Evolutionary conservation across 2,329 filamentous ascomycete species (phyloP).

Genomic region (Colletotrichum ledebouriae): DNA sequence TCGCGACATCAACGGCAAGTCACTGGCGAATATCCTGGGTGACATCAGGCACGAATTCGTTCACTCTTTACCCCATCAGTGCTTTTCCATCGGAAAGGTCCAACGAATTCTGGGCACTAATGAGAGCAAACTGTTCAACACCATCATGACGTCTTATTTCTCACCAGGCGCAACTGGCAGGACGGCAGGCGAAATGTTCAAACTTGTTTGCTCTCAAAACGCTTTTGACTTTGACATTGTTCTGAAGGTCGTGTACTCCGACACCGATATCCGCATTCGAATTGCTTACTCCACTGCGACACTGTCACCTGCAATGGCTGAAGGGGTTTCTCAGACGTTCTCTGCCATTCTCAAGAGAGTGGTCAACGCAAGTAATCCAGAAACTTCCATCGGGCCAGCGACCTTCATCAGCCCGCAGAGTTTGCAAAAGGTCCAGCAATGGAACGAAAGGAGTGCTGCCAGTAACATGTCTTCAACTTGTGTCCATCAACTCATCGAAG

Average conservation of each 20-base stretch:
- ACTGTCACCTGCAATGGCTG: constrained; percentile 17
- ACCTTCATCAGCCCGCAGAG: neutral
- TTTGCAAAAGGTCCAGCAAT: neutral
- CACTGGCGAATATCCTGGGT: constrained; percentile 13
- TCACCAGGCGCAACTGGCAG: neutral
- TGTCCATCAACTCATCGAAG: constrained; percentile 45
- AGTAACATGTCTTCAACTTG: neutral
- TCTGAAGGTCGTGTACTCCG: constrained; percentile 25
- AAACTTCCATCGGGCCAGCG: neutral
- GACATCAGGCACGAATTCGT: constrained; percentile 31
- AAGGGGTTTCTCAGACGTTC: constrained; percentile 20
- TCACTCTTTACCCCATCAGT: constrained; percentile 31
- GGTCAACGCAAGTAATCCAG: neutral
- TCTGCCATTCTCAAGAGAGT: constrained; percentile 15
- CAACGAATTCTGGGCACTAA: constrained; percentile 26
- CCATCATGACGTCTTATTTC: constrained; percentile 35
- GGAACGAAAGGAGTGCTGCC: neutral
- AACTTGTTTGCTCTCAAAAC: constrained; percentile 14
- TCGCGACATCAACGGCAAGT: neutral
- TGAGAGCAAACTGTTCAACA: constrained; percentile 40
- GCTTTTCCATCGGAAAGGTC: constrained; percentile 36
- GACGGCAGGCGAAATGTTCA: constrained; percentile 9
- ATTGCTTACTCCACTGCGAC: constrained; percentile 14
- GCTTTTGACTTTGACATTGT: constrained; percentile 35
- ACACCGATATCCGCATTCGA: constrained; percentile 4